Evolutionary conservation across 495 filamentous ascomycete genomes (phyloP).

Genomic region (Hypoxylon perforatum): DNA sequence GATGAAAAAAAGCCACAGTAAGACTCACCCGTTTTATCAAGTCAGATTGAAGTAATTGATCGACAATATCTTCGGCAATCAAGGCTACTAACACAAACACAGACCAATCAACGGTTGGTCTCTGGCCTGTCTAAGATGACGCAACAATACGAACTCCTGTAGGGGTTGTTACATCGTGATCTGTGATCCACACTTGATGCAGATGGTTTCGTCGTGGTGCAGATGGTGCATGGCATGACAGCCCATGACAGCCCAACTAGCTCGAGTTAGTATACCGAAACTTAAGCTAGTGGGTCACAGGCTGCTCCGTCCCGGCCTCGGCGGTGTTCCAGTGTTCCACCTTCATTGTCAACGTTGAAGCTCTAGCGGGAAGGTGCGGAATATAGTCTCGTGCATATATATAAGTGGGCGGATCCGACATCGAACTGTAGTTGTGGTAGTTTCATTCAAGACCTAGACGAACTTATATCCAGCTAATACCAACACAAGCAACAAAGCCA

Average conservation of each 20-base stretch:
- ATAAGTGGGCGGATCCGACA: constrained; percentile 18
- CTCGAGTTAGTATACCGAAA: constrained; percentile 28
- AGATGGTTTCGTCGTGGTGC: constrained; percentile 18
- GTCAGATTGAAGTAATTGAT: constrained; percentile 6
- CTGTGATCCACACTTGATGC: constrained; percentile 33
- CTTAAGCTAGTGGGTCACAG: constrained; percentile 32
- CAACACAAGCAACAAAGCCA: constrained; percentile 1
- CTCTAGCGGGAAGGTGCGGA: too few species aligned
- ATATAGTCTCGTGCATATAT: not conserved
- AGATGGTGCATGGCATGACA: constrained; percentile 31
- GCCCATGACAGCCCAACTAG: constrained; percentile 41
- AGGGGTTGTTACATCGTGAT: constrained; percentile 37
- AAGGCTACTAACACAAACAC: not conserved
- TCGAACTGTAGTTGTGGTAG: too few species aligned
- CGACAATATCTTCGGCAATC: not conserved
- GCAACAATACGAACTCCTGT: constrained; percentile 15
- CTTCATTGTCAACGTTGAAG: too few species aligned
- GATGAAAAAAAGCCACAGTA: constrained; percentile 3
- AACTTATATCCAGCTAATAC: constrained; percentile 2
- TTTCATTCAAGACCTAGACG: not conserved
- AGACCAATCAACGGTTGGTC: not conserved
- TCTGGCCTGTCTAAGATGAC: constrained; percentile 12
- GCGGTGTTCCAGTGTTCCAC: constrained; percentile 11
- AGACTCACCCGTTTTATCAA: constrained; percentile 1
- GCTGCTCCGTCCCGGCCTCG: constrained; percentile 24